Evolutionary conservation across 1,284 basidiomycete genomes (phyloP), one percentile per base, ranked within the genome.

Genomic region (Moesziomyces antarcticus): DNA sequence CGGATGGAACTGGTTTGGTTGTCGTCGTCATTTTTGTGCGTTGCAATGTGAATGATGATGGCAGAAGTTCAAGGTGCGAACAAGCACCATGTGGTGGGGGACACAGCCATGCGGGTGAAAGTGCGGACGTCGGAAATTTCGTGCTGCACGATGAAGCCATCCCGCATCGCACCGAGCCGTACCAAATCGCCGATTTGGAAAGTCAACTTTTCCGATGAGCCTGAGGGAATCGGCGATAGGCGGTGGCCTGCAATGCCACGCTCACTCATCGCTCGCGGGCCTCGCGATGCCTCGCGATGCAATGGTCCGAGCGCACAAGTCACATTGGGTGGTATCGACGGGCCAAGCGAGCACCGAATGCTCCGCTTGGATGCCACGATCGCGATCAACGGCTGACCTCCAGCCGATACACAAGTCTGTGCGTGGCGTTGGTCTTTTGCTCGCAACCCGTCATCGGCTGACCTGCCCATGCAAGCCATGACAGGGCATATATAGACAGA

Each of bases 1-100:
- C 50, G 9, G 77, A 77, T 27, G 69, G 47, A 3, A 44, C 54
- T 21, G 75, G 65, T 21, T 58, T 61, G 47, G 16, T 60, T 14
- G 35, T 44, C 13, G 44, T 56, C 1, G 51, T 25, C 58, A 62
- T 72, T 7, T 33, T 57, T 5, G 11, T 8, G 11, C 9, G n/a
- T 21, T n/a, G 13, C 40, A 6, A 33, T 33, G 30, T 33, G 30
- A 4, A 33, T 30, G 30, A 33, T 33, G 30, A 27, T 27, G 25
- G 25, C 25, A 27, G 25, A 27, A 7, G 8, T 7, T 1, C 25
- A 27, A 27, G 25, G 25, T 7, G 25, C 25, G 25, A 27, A 6
- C 25, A 7, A 27, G 25, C 5, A 27, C 8, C 5, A 27, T 27
- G 25, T 27, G 25, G 25, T 27, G 25, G 25, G 25, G 25, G 25